Evolutionary conservation across 108 stramenopile species (phyloP).

Genomic region (Nitzschia inconspicua): DNA sequence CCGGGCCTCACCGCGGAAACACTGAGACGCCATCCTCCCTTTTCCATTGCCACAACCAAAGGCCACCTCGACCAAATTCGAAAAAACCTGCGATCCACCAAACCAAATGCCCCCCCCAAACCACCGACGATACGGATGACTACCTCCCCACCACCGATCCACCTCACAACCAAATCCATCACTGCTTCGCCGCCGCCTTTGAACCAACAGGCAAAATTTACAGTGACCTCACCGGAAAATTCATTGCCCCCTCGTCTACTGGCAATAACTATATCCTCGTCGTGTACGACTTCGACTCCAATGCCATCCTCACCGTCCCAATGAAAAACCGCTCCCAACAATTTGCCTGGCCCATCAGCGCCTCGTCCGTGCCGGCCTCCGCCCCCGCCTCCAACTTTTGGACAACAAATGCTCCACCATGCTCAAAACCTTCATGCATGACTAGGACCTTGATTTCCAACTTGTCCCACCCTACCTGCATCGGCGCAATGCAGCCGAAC

Average conservation of each 20-base stretch:
- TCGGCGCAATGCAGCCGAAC: constrained; percentile 42
- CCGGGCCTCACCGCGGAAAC: constrained; percentile 1
- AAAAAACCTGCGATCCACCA: constrained; percentile 14
- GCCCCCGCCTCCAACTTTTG: constrained; percentile 11
- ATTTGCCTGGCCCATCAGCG: background rate
- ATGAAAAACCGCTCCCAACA: background rate
- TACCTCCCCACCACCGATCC: background rate
- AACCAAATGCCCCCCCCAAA: background rate
- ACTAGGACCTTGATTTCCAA: constrained; percentile 26
- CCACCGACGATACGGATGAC: background rate
- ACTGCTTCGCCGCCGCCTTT: constrained; percentile 3
- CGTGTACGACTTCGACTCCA: constrained; percentile 33
- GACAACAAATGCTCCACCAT: constrained; percentile 28
- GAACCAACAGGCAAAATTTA: constrained; percentile 11
- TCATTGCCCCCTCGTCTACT: constrained; percentile 13
- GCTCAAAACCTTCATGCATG: constrained; percentile 6
- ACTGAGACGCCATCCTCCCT: constrained; percentile 4
- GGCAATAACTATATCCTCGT: constrained; percentile 22
- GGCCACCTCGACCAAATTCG: constrained; percentile 28
- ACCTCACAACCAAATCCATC: constrained; percentile 7
- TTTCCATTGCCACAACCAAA: constrained; percentile 3
- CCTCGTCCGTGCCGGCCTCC: background rate
- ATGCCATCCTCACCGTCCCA: constrained; percentile 26
- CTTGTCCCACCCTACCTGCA: constrained; percentile 34
- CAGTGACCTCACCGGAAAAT: constrained; percentile 36